Base-by-base conservation (phyloP, 2,329 filamentous ascomycete genomes). In the Colletotrichum caudatum region DNA sequence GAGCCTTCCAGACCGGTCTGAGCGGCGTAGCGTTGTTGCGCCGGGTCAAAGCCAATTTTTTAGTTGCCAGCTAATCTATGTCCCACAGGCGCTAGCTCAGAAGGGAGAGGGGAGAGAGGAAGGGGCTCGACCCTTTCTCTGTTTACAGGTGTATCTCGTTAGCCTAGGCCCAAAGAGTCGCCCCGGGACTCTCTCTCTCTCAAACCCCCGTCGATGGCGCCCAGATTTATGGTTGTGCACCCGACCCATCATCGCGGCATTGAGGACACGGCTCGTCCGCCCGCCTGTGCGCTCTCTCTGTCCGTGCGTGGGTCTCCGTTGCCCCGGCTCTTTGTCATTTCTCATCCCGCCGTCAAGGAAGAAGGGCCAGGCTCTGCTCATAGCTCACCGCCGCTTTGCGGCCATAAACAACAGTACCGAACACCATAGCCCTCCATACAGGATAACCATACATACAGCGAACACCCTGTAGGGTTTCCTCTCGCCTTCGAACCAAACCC, bases 11-110 rank as follows among this genome's bases (percentile, higher is more conserved):
- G 44, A 46, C n/a, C 33, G 37, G 33, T 18, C 20, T 51, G 39
- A 23, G 53, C 26, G 44, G 33, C 66, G 37, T 56, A 53, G 61
- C 41, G 60, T 58, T 51, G 39, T 62, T 20, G 18, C 18, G 56
- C 39, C 66, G 67, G 53, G 20, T 39, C 39, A 29, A 29, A 23
- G 50, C 37, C 41, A 44, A 44, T 5, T 48, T 8, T 35, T 35
- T 33, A 48, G 26, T 46, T 66, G 51, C 33, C 41, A 58, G 14
- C 61, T 71, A 71, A 72, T 71, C 23, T 53, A 71, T 66, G 20
- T 62, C 67, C 41, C 37, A 71, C 61, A 65, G 37, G 60, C 56
- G 63, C 66, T 72, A 71, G 56, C 41, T 71, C 65, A 12, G 29
- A 71, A 56, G 37, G 29, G 60, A 60, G 26, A 3, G 44, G 44